These are phyloP conservation scores for Lippia alba DNA, from an alignment of 305 asterid genomes.

Conservation along the genomic window DNA sequence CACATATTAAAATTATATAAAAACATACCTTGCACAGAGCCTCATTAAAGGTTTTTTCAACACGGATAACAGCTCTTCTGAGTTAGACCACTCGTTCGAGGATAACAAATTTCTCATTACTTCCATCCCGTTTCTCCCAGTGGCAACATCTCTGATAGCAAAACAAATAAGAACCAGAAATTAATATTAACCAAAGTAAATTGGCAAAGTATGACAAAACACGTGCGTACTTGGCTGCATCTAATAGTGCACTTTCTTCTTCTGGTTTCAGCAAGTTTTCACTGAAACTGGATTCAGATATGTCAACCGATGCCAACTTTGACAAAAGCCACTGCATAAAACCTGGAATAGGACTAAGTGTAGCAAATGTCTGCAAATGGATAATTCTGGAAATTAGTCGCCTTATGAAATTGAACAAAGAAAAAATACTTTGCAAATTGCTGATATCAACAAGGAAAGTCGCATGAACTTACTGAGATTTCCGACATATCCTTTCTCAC, in stretches of 20 bases:
- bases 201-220: slow-evolving; percentile 11
- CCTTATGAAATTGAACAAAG: slow-evolving; percentile 14
- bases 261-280: slow-evolving; percentile 81
- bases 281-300: slow-evolving; percentile 66
- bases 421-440: not conserved
- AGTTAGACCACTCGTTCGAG: slow-evolving; percentile 73
- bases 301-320: slow-evolving; percentile 76
- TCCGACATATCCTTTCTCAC: slow-evolving; percentile 88
- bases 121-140: slow-evolving; percentile 68
- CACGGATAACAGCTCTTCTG: slow-evolving; percentile 51
- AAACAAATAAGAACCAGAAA: slow-evolving; percentile 30
- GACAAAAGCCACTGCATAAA: slow-evolving; percentile 86
- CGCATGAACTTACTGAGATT: slow-evolving; percentile 66
- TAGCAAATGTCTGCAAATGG: slow-evolving; percentile 82
- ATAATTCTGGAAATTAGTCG: slow-evolving; percentile 30
- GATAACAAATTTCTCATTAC: slow-evolving; percentile 63
- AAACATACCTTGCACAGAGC: slow-evolving; percentile 81
- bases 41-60: slow-evolving; percentile 72
- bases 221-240: slow-evolving; percentile 65
- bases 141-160: slow-evolving; percentile 55
- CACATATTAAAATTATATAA: not conserved
- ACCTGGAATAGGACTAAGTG: slow-evolving; percentile 97
- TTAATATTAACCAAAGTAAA: slow-evolving; percentile 21
- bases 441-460: slow-evolving; percentile 20
- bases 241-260: slow-evolving; percentile 72